Base-by-base conservation (phyloP, 176 grass and related monocot species). In the Juncus inflexus region DNA sequence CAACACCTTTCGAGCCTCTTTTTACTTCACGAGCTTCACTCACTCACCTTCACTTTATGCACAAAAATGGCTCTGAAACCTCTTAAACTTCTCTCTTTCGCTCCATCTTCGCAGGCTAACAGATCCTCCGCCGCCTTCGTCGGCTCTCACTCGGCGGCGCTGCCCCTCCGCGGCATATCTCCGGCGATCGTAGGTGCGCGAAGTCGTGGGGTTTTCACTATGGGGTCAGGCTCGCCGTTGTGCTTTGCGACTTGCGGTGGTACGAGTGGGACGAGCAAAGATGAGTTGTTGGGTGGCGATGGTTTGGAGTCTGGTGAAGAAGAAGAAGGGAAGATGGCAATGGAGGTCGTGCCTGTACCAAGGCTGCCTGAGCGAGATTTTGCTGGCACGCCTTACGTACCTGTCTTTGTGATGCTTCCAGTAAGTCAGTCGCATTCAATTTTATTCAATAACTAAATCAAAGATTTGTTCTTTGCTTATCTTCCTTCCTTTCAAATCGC, bases 381-480 rank as follows among this genome's bases (percentile, higher is more conserved):
- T 55, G 74, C 79, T 9, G 87, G 84, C 60, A 91, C 92, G 79
- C 74, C 87, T 67, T 91, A 79, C 62, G 62, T 97, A 4, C 79
- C 87, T 10, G 84, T 97, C 55, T 91, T 86, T 60, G 84, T 97
- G 55, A 91, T 91, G 87, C 79, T 97, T 3, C 87, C 87, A 9
- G 92, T 96, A 76, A 70, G 47, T 38, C n/a, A 39, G 62, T 15
- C 19, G 11, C 15, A 42, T 7, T 70, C 55, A 53, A 12, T 11
- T 70, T 28, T 28, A 28, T 28, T 28, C 19, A 28, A 28, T 28
- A 1, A 28, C 19, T 1, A 28, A 28, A 28, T 28, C 19, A 28
- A 28, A 28, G 19, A 28, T 28, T 28, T 1, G 19, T 28, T 28
- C 19, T 28, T 28, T 28, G 19, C 1, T 28, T 1, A 28, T 28